Base-by-base conservation (phyloP, 2,329 filamentous ascomycete genomes). In the Ophiostoma triangulosporum region DNA sequence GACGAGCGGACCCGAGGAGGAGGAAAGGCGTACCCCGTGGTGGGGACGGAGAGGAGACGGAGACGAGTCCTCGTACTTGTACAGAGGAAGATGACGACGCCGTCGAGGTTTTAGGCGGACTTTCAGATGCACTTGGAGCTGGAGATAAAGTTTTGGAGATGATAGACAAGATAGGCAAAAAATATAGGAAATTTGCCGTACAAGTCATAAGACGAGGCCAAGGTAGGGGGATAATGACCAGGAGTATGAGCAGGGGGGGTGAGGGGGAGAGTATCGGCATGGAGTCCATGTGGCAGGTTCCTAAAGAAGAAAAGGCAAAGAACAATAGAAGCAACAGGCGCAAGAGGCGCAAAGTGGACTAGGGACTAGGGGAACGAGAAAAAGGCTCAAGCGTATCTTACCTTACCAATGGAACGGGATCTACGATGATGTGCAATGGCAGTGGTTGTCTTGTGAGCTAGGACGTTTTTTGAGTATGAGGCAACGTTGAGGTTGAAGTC, bases 321-420 rank as follows among this genome's bases (percentile, higher is more conserved):
- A 31, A 31, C 7, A 31, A 31, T 8, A 31, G 29, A 31, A 31
- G 29, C 29, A 24, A 17, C 20, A 43, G 35, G 43, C n/a, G 14
- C 24, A 17, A n/a, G 17, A 24, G 36, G 17, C 20, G 15, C 36
- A 24, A 14, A n/a, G 27, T 29, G 43, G 7, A 24, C 12, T 9
- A n/a, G 24, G 43, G 15, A n/a, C 26, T 9, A 17, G 14, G 24
- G 11, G n/a, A 27, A 12, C 8, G 6, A 17, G 22, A 8, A 32
- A 32, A 17, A 32, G 29, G 46, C 46, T 48, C 29, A 48, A 33
- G 46, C 29, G 29, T 48, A 48, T 48, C 46, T 48, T 48, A 48
- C 46, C 46, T n/a, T n/a, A n/a, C n/a, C n/a, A n/a, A n/a, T n/a
- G 22, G 33, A 22, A 17, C 12, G 26, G 46, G n/a, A 24, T 33